Evolutionary conservation across 129 eudicot species (phyloP).

Genomic region (Flaveria robusta): DNA sequence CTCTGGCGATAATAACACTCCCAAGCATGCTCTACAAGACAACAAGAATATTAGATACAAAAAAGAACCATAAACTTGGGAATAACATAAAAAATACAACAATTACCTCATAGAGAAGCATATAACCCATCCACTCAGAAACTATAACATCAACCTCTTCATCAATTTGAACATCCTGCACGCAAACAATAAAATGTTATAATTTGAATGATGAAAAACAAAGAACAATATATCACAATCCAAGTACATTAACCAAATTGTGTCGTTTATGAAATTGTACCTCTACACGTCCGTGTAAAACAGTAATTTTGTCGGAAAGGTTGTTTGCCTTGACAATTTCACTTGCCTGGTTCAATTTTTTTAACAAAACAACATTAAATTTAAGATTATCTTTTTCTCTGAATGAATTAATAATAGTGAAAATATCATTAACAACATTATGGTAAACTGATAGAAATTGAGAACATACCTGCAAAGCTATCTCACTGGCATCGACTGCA

Average conservation of each 20-base stretch:
- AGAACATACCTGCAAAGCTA: slow-evolving; percentile 76
- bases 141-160: slow-evolving; percentile 96
- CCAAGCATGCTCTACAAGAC: slow-evolving; percentile 92
- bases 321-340: slow-evolving; percentile 96
- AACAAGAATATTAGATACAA: slow-evolving; percentile 16
- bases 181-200: neutral
- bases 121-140: slow-evolving; percentile 99
- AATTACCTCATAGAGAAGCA: slow-evolving; percentile 94
- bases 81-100: neutral
- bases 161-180: slow-evolving; percentile 92
- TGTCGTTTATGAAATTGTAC: slow-evolving; percentile 41
- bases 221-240: neutral
- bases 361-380: slow-evolving; percentile 21
- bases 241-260: neutral
- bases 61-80: neutral
- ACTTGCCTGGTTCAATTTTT: slow-evolving; percentile 61
- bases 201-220: neutral
- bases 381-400: neutral
- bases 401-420: neutral
- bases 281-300: slow-evolving; percentile 99
- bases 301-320: slow-evolving; percentile 72
- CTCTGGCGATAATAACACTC: slow-evolving; percentile 95
- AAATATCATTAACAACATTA: slow-evolving; percentile 21
- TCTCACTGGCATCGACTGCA: slow-evolving; percentile 99
- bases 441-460: neutral